These are phyloP conservation scores for Saraca asoca DNA, from an alignment of 331 rosid species.

Conservation along the genomic window DNA sequence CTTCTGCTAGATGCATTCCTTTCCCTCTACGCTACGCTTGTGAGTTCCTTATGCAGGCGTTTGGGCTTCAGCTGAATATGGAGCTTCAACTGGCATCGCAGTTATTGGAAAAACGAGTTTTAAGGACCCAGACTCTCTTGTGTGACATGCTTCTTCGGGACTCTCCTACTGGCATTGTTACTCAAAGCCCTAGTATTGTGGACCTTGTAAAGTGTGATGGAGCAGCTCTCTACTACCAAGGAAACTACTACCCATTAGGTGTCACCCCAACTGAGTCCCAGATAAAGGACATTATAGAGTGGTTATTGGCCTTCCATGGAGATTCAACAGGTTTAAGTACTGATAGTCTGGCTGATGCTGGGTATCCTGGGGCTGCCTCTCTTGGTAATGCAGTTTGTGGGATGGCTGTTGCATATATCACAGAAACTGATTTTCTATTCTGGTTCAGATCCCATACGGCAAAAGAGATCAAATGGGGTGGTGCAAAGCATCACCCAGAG, in stretches of 20 bases:
- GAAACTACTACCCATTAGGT: conserved; percentile 68
- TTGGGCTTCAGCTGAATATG: conserved; percentile 92
- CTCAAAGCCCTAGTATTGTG: conserved; percentile 92
- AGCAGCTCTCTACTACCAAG: conserved; percentile 76
- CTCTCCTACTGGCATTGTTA: conserved; percentile 80
- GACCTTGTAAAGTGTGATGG: conserved; percentile 96
- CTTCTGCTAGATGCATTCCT: conserved; percentile 81
- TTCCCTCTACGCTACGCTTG: conserved; percentile 93
- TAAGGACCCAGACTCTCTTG: conserved; percentile 88
- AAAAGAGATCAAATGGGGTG: conserved; percentile 97
- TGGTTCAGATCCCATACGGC: conserved; percentile 97
- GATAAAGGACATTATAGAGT: conserved; percentile 81
- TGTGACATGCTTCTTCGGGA: conserved; percentile 98
- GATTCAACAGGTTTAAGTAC: conserved; percentile 97
- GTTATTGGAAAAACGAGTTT: conserved; percentile 76
- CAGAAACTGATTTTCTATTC: conserved; percentile 77
- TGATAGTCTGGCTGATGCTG: conserved; percentile 95
- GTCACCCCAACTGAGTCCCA: conserved; percentile 82
- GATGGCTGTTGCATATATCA: conserved; percentile 93
- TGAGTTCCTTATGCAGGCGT: conserved; percentile 96
- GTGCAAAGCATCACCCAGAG: conserved; percentile 98
- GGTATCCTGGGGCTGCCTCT: conserved; percentile 82
- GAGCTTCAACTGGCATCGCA: conserved; percentile 82
- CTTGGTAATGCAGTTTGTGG: conserved; percentile 99
- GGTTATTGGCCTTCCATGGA: conserved; percentile 83